Conservation (phyloP, 192 early-diverging fungal species). For the Backusella tuberculispora region DNA sequence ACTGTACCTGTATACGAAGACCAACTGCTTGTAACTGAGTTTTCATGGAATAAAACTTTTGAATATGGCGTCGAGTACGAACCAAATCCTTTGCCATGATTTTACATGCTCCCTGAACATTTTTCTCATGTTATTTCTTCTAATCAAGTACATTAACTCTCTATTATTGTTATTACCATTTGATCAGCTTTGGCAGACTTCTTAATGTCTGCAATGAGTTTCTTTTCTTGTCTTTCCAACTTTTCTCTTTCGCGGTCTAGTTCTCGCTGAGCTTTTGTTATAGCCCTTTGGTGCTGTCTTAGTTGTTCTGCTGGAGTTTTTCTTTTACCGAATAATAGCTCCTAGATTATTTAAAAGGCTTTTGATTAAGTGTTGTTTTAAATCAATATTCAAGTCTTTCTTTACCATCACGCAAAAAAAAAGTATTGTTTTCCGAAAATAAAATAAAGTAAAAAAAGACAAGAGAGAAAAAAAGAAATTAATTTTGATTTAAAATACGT, state of each 20-base stretch:
- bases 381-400: too few relatives aligned
- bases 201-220: slow-evolving; percentile 92
- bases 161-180: slow-evolving; percentile 61
- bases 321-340: slow-evolving; percentile 74
- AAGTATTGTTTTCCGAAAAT: too few relatives aligned
- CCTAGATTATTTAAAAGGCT: slow-evolving; percentile 30
- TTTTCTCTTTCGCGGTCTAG: slow-evolving; percentile 88
- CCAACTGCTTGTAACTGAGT: slow-evolving; percentile 92
- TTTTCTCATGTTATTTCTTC: slow-evolving; percentile 22
- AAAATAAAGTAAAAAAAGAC: too few relatives aligned
- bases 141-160: slow-evolving; percentile 40
- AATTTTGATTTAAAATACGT: too few relatives aligned
- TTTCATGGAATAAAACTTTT: slow-evolving; percentile 97
- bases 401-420: too few relatives aligned
- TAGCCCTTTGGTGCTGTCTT: slow-evolving; percentile 86
- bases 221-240: slow-evolving; percentile 95
- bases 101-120: slow-evolving; percentile 67
- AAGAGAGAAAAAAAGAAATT: too few relatives aligned
- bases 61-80: slow-evolving; percentile 87
- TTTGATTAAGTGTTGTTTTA: too few relatives aligned
- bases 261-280: slow-evolving; percentile 89
- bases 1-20: slow-evolving; percentile 80
- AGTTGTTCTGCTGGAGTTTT: slow-evolving; percentile 92
- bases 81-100: slow-evolving; percentile 99
- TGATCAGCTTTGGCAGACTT: slow-evolving; percentile 92